These are phyloP conservation scores for Mikania micrantha DNA, from an alignment of 129 eudicot genomes.

Conservation along the genomic window DNA sequence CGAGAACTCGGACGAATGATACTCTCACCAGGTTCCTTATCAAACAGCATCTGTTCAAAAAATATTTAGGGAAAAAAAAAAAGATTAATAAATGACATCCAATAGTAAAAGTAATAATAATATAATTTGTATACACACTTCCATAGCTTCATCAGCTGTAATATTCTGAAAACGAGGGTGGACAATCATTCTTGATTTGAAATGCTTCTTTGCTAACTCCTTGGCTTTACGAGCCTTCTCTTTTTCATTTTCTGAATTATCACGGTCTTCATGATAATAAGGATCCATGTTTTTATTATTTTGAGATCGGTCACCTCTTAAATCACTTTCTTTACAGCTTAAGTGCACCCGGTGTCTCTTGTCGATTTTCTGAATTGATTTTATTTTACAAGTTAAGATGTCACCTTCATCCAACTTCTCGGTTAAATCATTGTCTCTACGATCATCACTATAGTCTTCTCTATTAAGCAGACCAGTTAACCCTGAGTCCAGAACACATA, in stretches of 20 bases:
- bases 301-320: constrained; percentile 48
- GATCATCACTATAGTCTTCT: constrained; percentile 78
- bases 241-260: constrained; percentile 36
- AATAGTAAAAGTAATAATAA: not conserved
- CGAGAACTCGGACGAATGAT: constrained; percentile 93
- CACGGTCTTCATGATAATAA: constrained; percentile 68
- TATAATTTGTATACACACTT: constrained; percentile 35
- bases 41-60: constrained; percentile 47
- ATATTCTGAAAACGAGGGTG: constrained; percentile 93
- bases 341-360: constrained; percentile 55
- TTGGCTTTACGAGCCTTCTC: constrained; percentile 70
- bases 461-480: constrained; percentile 61
- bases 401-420: constrained; percentile 86
- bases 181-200: constrained; percentile 84
- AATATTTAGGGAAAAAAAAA: not conserved
- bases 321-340: constrained; percentile 67
- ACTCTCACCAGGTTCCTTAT: constrained; percentile 96
- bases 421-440: constrained; percentile 71
- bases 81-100: not conserved
- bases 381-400: constrained; percentile 64
- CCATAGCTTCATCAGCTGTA: constrained; percentile 88
- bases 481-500: constrained; percentile 74
- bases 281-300: constrained; percentile 41
- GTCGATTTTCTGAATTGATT: constrained; percentile 42
- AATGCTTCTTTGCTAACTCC: constrained; percentile 84